Evolutionary conservation across 306 rosid species (phyloP).

Genomic region (Cicer cuneatum): DNA sequence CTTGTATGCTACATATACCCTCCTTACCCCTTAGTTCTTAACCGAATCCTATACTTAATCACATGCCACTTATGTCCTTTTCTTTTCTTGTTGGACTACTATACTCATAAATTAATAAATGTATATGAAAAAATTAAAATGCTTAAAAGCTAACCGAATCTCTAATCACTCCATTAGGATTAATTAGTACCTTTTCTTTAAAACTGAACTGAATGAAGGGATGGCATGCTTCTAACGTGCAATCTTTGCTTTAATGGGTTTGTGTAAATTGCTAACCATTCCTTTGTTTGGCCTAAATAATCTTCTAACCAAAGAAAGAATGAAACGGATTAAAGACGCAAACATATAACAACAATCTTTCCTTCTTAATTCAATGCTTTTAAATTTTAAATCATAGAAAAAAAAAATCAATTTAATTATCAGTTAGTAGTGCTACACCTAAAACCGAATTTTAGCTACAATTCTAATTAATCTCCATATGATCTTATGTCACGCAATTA

Average conservation of each 20-base stretch:
- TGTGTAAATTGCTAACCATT: conserved; percentile 42
- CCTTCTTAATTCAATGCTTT: conserved; percentile 24
- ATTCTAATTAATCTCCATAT: conserved; percentile 7
- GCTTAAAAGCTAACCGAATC: conserved; percentile 56
- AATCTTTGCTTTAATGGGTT: conserved; percentile 50
- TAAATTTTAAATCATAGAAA: conserved; percentile 10
- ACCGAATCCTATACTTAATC: conserved; percentile 56
- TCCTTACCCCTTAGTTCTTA: conserved; percentile 45
- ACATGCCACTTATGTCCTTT: conserved; percentile 53
- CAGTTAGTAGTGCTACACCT: conserved; percentile 10
- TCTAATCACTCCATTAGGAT: conserved; percentile 41
- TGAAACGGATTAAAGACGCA: conserved; percentile 37
- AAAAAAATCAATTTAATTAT: not conserved
- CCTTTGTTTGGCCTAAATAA: conserved; percentile 39
- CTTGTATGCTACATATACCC: conserved; percentile 55
- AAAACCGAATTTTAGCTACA: conserved; percentile 20
- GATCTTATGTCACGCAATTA: conserved; percentile 27
- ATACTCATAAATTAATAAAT: not conserved
- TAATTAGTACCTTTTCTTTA: conserved; percentile 48
- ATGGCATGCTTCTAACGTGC: conserved; percentile 64
- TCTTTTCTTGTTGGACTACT: conserved; percentile 54
- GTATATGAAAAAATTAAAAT: not conserved
- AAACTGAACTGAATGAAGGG: conserved; percentile 48
- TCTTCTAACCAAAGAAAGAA: conserved; percentile 46
- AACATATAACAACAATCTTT: conserved; percentile 37